Percentiles rank a stretch among this genome's conserved stretches.
Conservation (phyloP, 148 eudicot species). For the Rhododendron molle region DNA sequence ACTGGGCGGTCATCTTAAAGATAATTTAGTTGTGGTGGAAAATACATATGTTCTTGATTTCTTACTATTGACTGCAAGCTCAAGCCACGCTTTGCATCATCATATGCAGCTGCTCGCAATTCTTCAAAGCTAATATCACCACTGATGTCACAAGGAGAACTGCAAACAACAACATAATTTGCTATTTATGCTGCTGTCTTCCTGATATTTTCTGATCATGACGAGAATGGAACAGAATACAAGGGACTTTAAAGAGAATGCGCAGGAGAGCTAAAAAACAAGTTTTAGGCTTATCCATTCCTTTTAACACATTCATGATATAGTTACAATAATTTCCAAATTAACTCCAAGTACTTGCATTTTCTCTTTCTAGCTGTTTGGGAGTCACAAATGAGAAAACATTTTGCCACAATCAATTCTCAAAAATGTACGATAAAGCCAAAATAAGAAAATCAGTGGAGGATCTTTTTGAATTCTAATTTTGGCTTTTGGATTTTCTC, state of each 20-base stretch:
- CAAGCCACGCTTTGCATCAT: constrained; percentile 72
- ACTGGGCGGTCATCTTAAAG: not conserved
- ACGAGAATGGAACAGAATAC: not conserved
- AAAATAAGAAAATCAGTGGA: no score
- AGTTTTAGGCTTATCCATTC: not conserved
- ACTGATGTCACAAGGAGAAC: constrained; percentile 83
- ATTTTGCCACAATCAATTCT: not conserved
- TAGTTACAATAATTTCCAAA: not conserved
- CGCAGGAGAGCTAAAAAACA: not conserved
- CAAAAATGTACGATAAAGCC: no score
- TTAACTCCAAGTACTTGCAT: not conserved
- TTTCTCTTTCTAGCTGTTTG: not conserved
- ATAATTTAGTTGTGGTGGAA: not conserved
- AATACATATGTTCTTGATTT: not conserved
- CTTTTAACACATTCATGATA: not conserved
- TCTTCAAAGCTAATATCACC: constrained; percentile 91
- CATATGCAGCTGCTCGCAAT: constrained; percentile 82
- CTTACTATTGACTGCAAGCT: constrained; percentile 81
- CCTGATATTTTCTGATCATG: not conserved
- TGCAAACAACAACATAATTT: constrained; percentile 30
- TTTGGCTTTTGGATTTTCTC: not conserved
- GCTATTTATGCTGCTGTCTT: not conserved
- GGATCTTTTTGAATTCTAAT: no score
- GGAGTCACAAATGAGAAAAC: not conserved
- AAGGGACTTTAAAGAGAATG: not conserved